A percentile compares a stretch with the other conserved stretches of the same genome.
phyloP scores from a whole-genome alignment of 2,329 filamentous ascomycete genomes.

The Exophiala viscosa region DNA sequence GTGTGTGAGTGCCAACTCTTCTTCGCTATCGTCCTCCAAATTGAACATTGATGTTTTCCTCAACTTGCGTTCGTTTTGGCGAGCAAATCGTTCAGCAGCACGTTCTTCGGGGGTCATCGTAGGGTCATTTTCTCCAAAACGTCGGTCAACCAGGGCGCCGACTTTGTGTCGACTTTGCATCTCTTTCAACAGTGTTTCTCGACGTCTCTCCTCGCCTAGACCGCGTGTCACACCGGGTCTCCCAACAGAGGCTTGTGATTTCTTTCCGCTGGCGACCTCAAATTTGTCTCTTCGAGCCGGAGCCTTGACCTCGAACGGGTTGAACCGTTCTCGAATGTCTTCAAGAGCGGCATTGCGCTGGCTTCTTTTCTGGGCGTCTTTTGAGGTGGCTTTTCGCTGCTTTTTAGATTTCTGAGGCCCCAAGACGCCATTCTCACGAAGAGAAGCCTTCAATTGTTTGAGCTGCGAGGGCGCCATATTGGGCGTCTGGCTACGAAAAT shows the following conservation, averaged over 20 bases:
- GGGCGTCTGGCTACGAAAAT: constrained; percentile 1
- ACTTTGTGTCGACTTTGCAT: constrained; percentile 87
- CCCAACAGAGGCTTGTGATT: constrained; percentile 57
- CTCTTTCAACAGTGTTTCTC: constrained; percentile 80
- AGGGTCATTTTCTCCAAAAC: constrained; percentile 93
- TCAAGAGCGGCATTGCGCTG: constrained; percentile 74
- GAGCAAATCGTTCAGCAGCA: constrained; percentile 84
- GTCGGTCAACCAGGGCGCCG: constrained; percentile 84
- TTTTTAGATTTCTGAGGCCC: constrained; percentile 95
- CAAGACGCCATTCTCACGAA: constrained; percentile 83
- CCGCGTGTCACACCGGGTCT: constrained; percentile 82
- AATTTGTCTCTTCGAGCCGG: constrained; percentile 77
- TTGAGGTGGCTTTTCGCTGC: constrained; percentile 72
- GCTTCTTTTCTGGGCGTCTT: constrained; percentile 69
- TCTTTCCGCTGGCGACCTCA: constrained; percentile 68
- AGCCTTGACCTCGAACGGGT: constrained; percentile 92
- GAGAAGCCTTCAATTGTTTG: constrained; percentile 87
- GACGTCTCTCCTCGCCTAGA: constrained; percentile 77
- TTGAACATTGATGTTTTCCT: constrained; percentile 82
- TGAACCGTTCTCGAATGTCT: constrained; percentile 91
- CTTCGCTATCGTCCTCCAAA: constrained; percentile 75
- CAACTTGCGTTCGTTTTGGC: constrained; percentile 75
- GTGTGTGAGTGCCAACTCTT: constrained; percentile 72
- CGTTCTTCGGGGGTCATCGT: constrained; percentile 90
- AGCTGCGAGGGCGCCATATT: constrained; percentile 91